A percentile compares a stretch with the other conserved stretches of the same genome.
phyloP scores from a whole-genome alignment of 2,329 filamentous ascomycete species.

The Aspergillus cejpii region DNA sequence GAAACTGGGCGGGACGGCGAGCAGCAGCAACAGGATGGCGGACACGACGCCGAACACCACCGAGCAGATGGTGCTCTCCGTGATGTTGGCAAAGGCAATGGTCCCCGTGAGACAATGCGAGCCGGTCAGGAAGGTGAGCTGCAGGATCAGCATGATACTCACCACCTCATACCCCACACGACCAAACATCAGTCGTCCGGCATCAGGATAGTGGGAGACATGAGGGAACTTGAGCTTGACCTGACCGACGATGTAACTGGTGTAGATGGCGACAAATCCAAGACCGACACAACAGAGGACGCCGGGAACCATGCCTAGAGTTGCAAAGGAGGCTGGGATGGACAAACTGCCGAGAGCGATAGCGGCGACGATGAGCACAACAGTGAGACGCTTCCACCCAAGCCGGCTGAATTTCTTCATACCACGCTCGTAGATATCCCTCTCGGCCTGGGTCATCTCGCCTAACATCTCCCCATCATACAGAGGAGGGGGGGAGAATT shows the following conservation, averaged over 20 bases:
- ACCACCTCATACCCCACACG: constrained; percentile 39
- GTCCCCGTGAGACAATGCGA: constrained; percentile 43
- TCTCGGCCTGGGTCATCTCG: constrained; percentile 19
- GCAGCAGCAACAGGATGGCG: constrained; percentile 30
- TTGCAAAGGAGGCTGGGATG: constrained; percentile 43
- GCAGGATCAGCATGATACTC: constrained; percentile 40
- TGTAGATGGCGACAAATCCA: constrained; percentile 39
- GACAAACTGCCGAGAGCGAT: constrained; percentile 45
- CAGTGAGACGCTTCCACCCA: constrained; percentile 47
- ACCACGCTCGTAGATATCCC: constrained; percentile 18
- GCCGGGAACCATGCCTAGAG: constrained; percentile 43
- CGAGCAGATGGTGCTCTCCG: constrained; percentile 37
- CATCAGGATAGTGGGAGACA: constrained; percentile 42
- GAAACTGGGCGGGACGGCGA: constrained; percentile 34
- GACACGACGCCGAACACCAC: constrained; percentile 41
- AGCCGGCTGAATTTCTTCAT: constrained; percentile 26
- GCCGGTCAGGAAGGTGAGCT: constrained; percentile 40
- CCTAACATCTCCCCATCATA: constrained; percentile 17
- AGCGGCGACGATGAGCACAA: constrained; percentile 47
- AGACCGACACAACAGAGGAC: constrained; percentile 40
- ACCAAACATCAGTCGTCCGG: constrained; percentile 40
- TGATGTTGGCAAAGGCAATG: constrained; percentile 42
- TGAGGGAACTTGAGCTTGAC: constrained; percentile 35
- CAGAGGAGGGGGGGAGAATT: constrained; percentile 6
- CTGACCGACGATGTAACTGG: constrained; percentile 38